These are phyloP conservation scores for Boletus pseudopeckii DNA, from an alignment of 768 basidiomycete genomes.

Conservation along the genomic window DNA sequence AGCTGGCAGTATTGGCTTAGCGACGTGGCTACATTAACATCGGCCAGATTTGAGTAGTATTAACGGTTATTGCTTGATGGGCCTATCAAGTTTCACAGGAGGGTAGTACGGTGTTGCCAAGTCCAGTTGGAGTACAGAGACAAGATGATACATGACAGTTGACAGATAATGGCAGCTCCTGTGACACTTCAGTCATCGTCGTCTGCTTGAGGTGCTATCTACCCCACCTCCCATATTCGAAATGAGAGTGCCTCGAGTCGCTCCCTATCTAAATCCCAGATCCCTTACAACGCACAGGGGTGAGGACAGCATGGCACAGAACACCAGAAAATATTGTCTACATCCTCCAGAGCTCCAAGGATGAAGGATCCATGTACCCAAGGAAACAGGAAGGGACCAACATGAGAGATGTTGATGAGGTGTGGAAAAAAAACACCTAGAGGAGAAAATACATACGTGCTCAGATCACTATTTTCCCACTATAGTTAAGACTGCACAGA, in stretches of 20 bases:
- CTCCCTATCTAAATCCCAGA: background rate
- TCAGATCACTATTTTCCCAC: background rate
- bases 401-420: constrained; percentile 6
- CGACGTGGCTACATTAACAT: too few species aligned
- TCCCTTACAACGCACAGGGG: background rate
- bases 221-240: background rate
- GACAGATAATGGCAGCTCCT: constrained; percentile 1
- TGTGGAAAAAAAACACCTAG: background rate
- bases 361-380: background rate
- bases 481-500: background rate
- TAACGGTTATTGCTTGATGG: too few species aligned
- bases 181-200: background rate
- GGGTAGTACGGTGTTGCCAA: too few species aligned
- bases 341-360: background rate
- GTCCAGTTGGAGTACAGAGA: too few species aligned
- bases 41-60: too few species aligned
- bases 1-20: too few species aligned
- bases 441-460: background rate
- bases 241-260: background rate
- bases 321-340: background rate
- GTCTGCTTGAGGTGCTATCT: background rate
- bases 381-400: background rate
- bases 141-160: background rate
- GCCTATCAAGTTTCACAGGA: too few species aligned
- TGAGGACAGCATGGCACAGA: background rate